Percentiles rank a stretch among this genome's conserved stretches.
phyloP scores from a whole-genome alignment of 225 moss, liverwort and hornwort species.

The Asterella californica region DNA sequence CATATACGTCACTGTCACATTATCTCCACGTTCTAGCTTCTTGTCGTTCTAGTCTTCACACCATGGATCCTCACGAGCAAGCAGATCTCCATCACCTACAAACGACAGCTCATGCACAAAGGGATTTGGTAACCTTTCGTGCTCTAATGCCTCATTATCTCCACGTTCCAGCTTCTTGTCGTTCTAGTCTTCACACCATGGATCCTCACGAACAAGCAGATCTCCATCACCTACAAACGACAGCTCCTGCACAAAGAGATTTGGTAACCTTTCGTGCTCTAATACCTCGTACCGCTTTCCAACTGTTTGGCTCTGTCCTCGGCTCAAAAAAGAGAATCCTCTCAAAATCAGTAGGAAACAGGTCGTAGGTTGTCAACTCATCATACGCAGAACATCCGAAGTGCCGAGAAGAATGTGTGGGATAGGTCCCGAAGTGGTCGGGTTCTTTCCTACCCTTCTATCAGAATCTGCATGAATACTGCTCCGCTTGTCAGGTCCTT shows the following conservation, averaged over 20 bases:
- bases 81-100: constrained; percentile 3
- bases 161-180: constrained; percentile 12
- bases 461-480: neutral
- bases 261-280: constrained; percentile 16
- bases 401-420: constrained; percentile 1
- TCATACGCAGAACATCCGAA: constrained; percentile 9
- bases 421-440: neutral
- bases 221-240: constrained; percentile 5
- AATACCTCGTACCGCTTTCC: neutral
- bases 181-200: constrained; percentile 23
- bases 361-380: neutral
- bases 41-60: constrained; percentile 19
- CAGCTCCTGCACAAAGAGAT: constrained; percentile 19
- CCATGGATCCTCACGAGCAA: constrained; percentile 13
- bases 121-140: constrained; percentile 20
- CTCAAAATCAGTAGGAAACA: constrained; percentile 16
- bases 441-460: neutral
- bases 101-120: constrained; percentile 13
- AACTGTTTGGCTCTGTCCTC: neutral
- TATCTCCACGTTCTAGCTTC: constrained; percentile 9
- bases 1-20: constrained; percentile 12
- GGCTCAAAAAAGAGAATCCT: neutral
- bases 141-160: constrained; percentile 7
- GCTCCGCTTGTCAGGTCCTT: constrained; percentile 1
- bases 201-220: neutral